Conservation (phyloP, 2,329 filamentous ascomycete species). For the Aspergillus udagawae region DNA sequence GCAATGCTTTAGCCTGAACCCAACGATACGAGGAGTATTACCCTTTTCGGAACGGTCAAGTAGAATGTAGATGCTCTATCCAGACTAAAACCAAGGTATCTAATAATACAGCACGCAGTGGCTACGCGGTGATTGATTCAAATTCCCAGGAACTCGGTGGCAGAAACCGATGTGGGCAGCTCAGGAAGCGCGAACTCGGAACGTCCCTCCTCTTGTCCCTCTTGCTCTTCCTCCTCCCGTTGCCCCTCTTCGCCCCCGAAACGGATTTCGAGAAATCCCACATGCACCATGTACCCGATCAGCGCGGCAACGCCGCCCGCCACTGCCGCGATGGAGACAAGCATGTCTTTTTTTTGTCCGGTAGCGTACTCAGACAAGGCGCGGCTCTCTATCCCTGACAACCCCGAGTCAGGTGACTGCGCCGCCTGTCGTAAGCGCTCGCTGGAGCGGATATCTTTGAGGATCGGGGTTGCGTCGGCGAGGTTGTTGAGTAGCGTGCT, state of each 20-base stretch:
- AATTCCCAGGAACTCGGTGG: slow-evolving; percentile 14
- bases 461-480: slow-evolving; percentile 35
- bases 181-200: not conserved
- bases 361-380: slow-evolving; percentile 21
- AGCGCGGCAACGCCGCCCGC: slow-evolving; percentile 32
- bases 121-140: not conserved
- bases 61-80: not conserved
- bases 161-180: slow-evolving; percentile 11
- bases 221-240: slow-evolving; percentile 10
- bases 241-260: slow-evolving; percentile 8
- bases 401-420: slow-evolving; percentile 20
- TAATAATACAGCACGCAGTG: not conserved
- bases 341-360: slow-evolving; percentile 30
- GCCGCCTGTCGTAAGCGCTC: slow-evolving; percentile 34
- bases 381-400: slow-evolving; percentile 23
- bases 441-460: slow-evolving; percentile 33
- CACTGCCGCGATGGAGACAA: slow-evolving; percentile 33
- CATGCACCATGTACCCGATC: slow-evolving; percentile 34
- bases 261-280: slow-evolving; percentile 18
- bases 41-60: not conserved
- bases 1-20: too few relatives aligned
- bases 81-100: not conserved
- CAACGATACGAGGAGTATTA: not conserved
- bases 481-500: slow-evolving; percentile 32
- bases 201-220: not conserved